Evolutionary conservation across 345 rosid species (phyloP).

Genomic region (Linum trigynum): DNA sequence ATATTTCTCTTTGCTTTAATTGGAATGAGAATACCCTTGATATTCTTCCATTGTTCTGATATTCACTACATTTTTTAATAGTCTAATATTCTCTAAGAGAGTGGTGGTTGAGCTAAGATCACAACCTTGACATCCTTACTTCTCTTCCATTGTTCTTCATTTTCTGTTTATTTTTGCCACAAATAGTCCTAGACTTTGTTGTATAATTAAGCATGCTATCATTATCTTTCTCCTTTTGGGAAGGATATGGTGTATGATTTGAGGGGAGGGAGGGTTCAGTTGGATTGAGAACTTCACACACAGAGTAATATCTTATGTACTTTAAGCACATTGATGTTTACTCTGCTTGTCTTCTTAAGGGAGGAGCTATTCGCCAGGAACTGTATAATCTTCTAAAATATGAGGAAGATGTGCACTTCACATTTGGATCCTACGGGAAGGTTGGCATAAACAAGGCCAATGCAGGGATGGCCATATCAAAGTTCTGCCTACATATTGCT

Average conservation of each 20-base stretch:
- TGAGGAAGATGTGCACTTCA: slow-evolving; percentile 76
- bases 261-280: no score
- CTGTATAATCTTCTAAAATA: slow-evolving; percentile 80
- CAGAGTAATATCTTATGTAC: not conserved
- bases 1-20: no score
- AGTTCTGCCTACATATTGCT: slow-evolving; percentile 81
- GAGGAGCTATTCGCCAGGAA: slow-evolving; percentile 75
- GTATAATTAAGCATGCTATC: not conserved
- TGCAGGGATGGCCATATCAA: slow-evolving; percentile 80
- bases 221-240: not conserved
- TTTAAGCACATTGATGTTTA: not conserved
- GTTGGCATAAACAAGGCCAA: slow-evolving; percentile 57
- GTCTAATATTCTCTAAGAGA: no score
- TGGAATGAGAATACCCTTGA: no score
- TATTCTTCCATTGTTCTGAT: no score
- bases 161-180: not conserved
- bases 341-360: slow-evolving; percentile 28
- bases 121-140: no score
- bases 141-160: no score
- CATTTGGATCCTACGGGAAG: slow-evolving; percentile 61
- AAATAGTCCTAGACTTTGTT: slow-evolving; percentile 7
- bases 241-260: no score
- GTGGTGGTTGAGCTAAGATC: not conserved
- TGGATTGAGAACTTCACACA: not conserved
- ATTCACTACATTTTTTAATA: not conserved